Base-by-base conservation (phyloP, 495 filamentous ascomycete species). In the Penicillium bialowiezense region DNA sequence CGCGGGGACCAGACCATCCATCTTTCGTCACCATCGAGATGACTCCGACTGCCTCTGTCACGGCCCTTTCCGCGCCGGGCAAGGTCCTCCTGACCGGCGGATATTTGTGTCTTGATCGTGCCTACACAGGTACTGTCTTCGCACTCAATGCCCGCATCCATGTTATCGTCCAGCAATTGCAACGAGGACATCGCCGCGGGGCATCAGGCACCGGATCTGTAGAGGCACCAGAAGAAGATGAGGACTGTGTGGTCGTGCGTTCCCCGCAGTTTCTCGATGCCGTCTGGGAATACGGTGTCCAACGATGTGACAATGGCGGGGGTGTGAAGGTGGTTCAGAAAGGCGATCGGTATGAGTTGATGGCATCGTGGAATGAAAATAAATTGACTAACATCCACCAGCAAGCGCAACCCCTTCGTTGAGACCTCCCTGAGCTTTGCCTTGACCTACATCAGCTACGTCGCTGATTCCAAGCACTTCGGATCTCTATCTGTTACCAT, bases 1-100 rank as follows among this genome's bases (percentile, higher is more conserved):
- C n/a, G n/a, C n/a, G 23, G 23, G 23, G 20, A 19, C 19, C 12
- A 15, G 13, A 15, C 13, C 9, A n/a, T 15, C 3, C 28, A 14
- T 3, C 26, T 28, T 19, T 7, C 20, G 8, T 12, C 31, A 7
- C 5, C 5, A 26, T 23, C 24, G 9, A 26, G 21, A 63, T 60
- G 56, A 38, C 52, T 20, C 48, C 56, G 19, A 52, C 58, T 19
- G 39, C 52, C 21, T 59, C 61, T 21, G 51, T 64, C 34, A 74
- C 74, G 44, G 90, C 89, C 58, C 78, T 95, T 54, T 97, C 92
- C 52, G 91, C 95, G 2, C 93, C 93, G 18, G 93, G 93, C 41
- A 98, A 98, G 72, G 95, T 98, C 35, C 79, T 98, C 37, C 78
- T 98, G 13, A 89, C 91, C 40, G 93, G 93, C 32, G 93, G 93